Percentiles rank a stretch among this genome's conserved stretches.
phyloP scores from a whole-genome alignment of 441 rosid species.

The Biscutella laevigata region DNA sequence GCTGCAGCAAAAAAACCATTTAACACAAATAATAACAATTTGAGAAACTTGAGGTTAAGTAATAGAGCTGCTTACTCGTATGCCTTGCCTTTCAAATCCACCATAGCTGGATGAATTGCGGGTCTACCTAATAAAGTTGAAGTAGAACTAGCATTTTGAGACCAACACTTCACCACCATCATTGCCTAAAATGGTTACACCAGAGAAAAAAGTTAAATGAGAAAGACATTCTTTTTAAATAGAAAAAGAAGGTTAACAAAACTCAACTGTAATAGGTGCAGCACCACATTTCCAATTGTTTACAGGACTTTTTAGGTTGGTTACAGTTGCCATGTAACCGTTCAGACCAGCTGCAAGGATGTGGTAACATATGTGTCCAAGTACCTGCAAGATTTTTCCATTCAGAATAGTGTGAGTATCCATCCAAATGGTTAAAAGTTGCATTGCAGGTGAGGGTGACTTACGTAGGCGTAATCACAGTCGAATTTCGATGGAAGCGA shows the following conservation, averaged over 20 bases:
- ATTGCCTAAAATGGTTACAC: constrained; percentile 41
- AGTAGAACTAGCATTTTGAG: constrained; percentile 58
- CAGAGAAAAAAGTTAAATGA: no score
- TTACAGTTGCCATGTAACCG: constrained; percentile 93
- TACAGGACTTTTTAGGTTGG: constrained; percentile 80
- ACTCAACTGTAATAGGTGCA: constrained; percentile 82
- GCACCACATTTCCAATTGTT: constrained; percentile 98
- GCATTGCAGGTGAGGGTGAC: constrained; percentile 21
- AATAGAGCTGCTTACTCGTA: constrained; percentile 51
- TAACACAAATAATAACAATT: background rate
- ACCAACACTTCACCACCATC: constrained; percentile 96
- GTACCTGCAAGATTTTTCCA: constrained; percentile 44
- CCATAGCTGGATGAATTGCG: constrained; percentile 88
- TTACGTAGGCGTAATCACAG: constrained; percentile 92
- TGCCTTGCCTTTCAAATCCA: constrained; percentile 92
- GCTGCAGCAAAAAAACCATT: constrained; percentile 42
- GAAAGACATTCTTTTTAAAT: no score
- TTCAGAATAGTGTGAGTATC: background rate
- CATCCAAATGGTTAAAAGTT: background rate
- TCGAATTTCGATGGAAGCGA: constrained; percentile 94
- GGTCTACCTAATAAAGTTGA: constrained; percentile 80
- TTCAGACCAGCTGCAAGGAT: constrained; percentile 89
- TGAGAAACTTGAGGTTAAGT: background rate
- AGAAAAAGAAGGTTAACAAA: background rate
- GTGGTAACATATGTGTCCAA: constrained; percentile 94